Conservation (phyloP, 2,329 filamentous ascomycete genomes). For the Penicillium crustosum region DNA sequence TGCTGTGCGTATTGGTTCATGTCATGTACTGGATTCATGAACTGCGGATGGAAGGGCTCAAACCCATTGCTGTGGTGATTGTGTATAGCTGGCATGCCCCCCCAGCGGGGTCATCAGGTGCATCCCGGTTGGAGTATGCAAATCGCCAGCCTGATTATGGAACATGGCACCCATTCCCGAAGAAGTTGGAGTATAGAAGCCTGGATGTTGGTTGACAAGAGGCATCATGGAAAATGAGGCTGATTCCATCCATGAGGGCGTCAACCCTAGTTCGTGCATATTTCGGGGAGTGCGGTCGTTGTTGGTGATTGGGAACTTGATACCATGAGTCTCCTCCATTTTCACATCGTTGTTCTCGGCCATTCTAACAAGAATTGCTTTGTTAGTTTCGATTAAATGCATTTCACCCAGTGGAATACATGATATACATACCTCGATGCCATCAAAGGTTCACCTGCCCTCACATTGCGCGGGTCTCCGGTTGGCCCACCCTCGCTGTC, state of each 20-base stretch:
- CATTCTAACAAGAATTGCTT: background rate
- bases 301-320: conserved; percentile 56
- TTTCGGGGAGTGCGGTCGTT: conserved; percentile 80
- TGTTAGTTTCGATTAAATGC: background rate
- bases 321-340: conserved; percentile 49
- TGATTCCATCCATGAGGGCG: conserved; percentile 82
- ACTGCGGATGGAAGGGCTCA: conserved; percentile 63
- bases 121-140: conserved; percentile 77
- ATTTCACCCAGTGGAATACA: background rate
- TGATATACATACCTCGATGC: conserved; percentile 26
- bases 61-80: conserved; percentile 58
- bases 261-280: conserved; percentile 83
- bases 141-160: conserved; percentile 78
- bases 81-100: conserved; percentile 63
- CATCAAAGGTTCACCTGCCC: conserved; percentile 20
- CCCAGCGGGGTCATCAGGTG: conserved; percentile 79
- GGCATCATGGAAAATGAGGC: conserved; percentile 76
- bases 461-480: conserved; percentile 16
- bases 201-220: conserved; percentile 76
- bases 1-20: conserved; percentile 70
- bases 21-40: conserved; percentile 59
- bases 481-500: conserved; percentile 37
- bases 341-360: conserved; percentile 41
- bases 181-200: conserved; percentile 85
- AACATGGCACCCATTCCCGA: conserved; percentile 75